Base-by-base conservation (phyloP, 23 red algal species). In the Gracilaria caudata region DNA sequence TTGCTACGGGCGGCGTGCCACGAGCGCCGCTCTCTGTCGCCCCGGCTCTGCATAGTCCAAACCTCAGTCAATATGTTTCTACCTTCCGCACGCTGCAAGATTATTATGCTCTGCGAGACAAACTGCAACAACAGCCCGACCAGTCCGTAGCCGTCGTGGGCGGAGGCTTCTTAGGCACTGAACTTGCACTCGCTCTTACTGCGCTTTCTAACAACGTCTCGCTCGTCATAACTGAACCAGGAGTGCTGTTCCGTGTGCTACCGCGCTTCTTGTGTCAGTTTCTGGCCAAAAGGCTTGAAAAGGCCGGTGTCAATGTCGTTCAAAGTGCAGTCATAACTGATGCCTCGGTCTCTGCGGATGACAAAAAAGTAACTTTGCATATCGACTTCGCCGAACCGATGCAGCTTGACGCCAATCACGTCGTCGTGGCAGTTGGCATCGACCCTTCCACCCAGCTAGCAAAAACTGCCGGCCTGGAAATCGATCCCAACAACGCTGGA, bases 151-250 rank as follows among this genome's bases (percentile, higher is more conserved):
- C 60, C 19, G 81, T 95, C 25, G 73, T 95, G 7, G 93, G 93
- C 7, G 93, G 93, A 21, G 93, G 93, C 0, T 95, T 95, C 49
- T 59, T 95, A 57, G 93, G 93, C 20, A 88, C 93, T 28, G 93
- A 95, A 33, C 86, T 95, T 41, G 93, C 93, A 4, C 58, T 95
- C 36, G 79, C 79, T 19, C 76, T 88, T 24, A 59, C 90, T 16
- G 59, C 90, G 1, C 53, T 75, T 16, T 72, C 60, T 1, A 32
- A 83, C 39, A 82, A 83, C n/a, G 72, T 95, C 12, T 55, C 87
- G 20, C 70, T 95, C 17, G 34, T 95, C 3, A 63, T 86, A 32
- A 71, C 87, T n/a, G 93, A 95, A 24, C 61, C 87, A 12, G 93
- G 86, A 28, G 86, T 91, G 23, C 78, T 84, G 36, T 95, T 61